Base-by-base conservation (phyloP, 176 grass and related monocot genomes). In the Bromus sterilis region DNA sequence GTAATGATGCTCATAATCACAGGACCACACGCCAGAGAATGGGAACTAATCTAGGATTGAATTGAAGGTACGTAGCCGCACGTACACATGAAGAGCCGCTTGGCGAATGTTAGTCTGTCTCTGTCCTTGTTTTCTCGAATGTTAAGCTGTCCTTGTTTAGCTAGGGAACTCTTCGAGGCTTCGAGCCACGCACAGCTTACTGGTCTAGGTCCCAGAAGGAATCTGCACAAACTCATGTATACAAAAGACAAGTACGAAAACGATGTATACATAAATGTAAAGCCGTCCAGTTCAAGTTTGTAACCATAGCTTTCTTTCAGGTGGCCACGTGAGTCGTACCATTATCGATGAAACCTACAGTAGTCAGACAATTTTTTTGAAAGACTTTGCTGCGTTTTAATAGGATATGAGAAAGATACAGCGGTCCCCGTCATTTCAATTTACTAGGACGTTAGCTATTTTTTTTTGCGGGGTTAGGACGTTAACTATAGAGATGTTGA, bases 71-170 rank as follows among this genome's bases (percentile, higher is more conserved):
- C 9, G 51, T 72, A 58, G 10, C 67, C 44, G 67, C n/a, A 44
- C 31, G 35, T 53, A 80, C 43, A 33, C 34, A 58, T 26, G 35
- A 18, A 61, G 34, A 68, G 77, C 2, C 78, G 25, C 39, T 80
- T 51, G 25, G 21, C 2, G 48, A 53, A 53, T 53, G 48, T 53
- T 53, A 18, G 48, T n/a, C n/a, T n/a, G n/a, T n/a, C n/a, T 6
- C 48, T 64, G 57, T 83, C 81, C 57, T 53, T 75, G 81, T 60
- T 73, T 72, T n/a, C n/a, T 53, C 48, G 48, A 53, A 53, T 53
- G 48, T 53, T 53, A 18, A 18, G 18, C 48, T 64, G 57, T 83
- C 81, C 57, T 53, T 75, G 81, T 60, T 73, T 72, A 34, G 29
- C 56, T 28, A 39, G 39, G 23, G 58, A 41, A 32, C 53, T 77